Evolutionary conservation across 805 yeast genomes (phyloP), one percentile per base, ranked within the genome.

Genomic region (Nakazawaea ambrosiae): DNA sequence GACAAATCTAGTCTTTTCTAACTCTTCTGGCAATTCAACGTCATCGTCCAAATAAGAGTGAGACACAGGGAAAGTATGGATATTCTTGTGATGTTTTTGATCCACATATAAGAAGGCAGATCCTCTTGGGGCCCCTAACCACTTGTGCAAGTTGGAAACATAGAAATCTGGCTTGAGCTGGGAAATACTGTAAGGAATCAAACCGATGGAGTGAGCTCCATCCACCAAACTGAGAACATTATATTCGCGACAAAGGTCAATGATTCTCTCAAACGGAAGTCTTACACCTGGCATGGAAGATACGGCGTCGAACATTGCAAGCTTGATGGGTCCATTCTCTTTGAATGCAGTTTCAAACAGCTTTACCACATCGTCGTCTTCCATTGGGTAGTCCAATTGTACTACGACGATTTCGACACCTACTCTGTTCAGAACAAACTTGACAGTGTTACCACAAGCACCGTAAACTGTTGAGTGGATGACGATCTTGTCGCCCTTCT

Each of bases 201-300:
- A 56, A 0, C 90, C 90, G 25, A 75, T 63, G 1, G 75, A 70
- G 50, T 82, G 90, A 4, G 89, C 90, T 11, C 82, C 90, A 52
- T 82, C 90, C 19, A 82, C 67, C 30, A 78, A 55, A 3, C 84
- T 73, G 32, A 77, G 43, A 4, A 73, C 71, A 11, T 57, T 54
- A 33, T 72, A 55, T 34, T 68, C 54, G 11, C 57, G 52, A 44
- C 86, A 75, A 29, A 73, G 47, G 5, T 51, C 43, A 3, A 66
- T 60, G 32, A 81, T 45, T 36, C 60, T 50, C 42, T 67, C 66
- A 52, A 66, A 81, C 1, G 92, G 90, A 20, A 80, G 46, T 17
- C 54, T 47, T 4, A 69, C 69, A 7, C 80, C 80, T 2, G 92
- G 90, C 73, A 70, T 67, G 1, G 87, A 79, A 17, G 73, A 56